A percentile compares a stretch with the other conserved stretches of the same genome.
phyloP scores from a whole-genome alignment of 345 rosid genomes.

The Carallia pectinifolia region DNA sequence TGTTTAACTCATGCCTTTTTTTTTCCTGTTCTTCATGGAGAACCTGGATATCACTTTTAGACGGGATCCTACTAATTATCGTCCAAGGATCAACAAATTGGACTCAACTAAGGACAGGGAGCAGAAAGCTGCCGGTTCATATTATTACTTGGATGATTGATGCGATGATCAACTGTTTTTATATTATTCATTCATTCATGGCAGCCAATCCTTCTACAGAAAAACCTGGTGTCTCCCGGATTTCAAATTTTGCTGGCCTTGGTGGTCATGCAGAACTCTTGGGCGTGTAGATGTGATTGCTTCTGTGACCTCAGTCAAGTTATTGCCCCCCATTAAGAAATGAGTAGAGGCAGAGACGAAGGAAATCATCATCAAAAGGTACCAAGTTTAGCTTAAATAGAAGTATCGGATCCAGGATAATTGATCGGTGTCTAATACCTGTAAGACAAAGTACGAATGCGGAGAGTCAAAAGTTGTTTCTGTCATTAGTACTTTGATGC shows the following conservation, averaged over 20 bases:
- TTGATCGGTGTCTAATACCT: too few relatives aligned
- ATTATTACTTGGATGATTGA: conserved; percentile 85
- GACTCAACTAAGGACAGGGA: conserved; percentile 97
- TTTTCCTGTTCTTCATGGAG: conserved; percentile 35
- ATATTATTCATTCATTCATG: background rate
- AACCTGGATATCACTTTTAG: conserved; percentile 91
- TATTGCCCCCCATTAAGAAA: background rate
- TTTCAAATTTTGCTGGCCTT: background rate
- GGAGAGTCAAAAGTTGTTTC: too few relatives aligned
- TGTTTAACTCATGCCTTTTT: background rate
- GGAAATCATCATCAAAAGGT: too few relatives aligned
- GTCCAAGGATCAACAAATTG: conserved; percentile 93
- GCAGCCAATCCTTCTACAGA: background rate
- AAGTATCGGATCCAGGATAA: too few relatives aligned
- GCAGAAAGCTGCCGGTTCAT: conserved; percentile 93
- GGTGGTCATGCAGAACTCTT: conserved; percentile 6
- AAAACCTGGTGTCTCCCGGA: background rate
- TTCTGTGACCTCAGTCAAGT: background rate
- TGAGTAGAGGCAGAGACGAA: background rate
- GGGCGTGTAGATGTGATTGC: background rate
- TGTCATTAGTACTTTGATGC: too few relatives aligned
- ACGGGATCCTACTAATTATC: conserved; percentile 88
- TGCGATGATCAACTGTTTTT: background rate
- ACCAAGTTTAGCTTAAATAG: too few relatives aligned
- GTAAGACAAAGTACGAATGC: too few relatives aligned